A percentile compares a stretch with the other conserved stretches of the same genome.
Conservation (phyloP, 306 rosid species). For the Arachis hypogaea region DNA sequence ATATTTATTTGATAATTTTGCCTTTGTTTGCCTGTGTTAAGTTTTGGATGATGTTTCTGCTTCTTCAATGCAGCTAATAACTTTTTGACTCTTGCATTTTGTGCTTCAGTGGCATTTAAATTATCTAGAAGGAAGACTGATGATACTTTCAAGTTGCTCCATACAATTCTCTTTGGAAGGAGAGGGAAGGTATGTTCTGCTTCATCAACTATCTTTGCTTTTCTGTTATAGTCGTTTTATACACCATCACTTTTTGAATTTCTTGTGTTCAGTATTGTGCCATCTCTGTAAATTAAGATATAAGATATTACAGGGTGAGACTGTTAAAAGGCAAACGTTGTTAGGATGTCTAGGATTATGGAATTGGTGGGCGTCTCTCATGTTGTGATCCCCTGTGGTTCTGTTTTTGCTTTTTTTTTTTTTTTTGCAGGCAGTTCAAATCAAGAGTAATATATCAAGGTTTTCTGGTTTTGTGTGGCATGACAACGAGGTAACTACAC, state of each 20-base stretch:
- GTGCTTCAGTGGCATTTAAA: conserved; percentile 78
- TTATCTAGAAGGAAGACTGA: conserved; percentile 83
- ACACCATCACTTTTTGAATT: conserved; percentile 6
- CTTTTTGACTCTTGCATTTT: conserved; percentile 32
- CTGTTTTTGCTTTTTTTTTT: conserved; percentile 26
- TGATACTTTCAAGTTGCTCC: conserved; percentile 84
- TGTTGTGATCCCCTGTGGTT: conserved; percentile 35
- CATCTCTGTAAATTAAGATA: conserved; percentile 20
- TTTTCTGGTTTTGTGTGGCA: conserved; percentile 99
- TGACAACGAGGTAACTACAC: conserved; percentile 72
- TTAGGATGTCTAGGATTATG: conserved; percentile 18
- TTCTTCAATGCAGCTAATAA: conserved; percentile 31
- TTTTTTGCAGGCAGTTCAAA: conserved; percentile 71
- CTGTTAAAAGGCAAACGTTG: conserved; percentile 16
- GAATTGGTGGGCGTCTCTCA: conserved; percentile 19
- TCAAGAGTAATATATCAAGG: conserved; percentile 87
- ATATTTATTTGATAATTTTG: conserved; percentile 4
- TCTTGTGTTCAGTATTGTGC: background rate
- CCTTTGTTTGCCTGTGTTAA: conserved; percentile 8
- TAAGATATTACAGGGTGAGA: background rate
- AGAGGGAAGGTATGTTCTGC: conserved; percentile 83
- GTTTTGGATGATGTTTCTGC: conserved; percentile 20
- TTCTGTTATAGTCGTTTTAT: conserved; percentile 25
- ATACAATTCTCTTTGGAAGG: conserved; percentile 89
- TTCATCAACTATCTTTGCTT: conserved; percentile 18